A percentile compares a stretch with the other conserved stretches of the same genome.
These are phyloP conservation scores for Plicaturopsis crispa DNA, from an alignment of 768 basidiomycete species.

Conservation along the genomic window DNA sequence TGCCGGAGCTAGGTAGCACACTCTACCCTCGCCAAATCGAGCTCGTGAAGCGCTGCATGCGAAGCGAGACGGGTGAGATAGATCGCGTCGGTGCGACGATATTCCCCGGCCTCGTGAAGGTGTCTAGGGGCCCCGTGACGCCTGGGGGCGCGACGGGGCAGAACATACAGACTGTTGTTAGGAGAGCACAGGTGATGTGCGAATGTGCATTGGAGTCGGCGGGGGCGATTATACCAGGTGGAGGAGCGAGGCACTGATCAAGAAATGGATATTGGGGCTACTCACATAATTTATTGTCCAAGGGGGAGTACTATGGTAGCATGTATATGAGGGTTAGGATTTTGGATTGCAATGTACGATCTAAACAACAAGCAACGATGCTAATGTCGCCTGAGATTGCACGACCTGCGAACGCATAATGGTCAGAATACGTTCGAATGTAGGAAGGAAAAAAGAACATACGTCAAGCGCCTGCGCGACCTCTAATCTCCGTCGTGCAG, in stretches of 20 bases:
- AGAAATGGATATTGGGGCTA: too few relatives aligned
- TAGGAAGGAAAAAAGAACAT: conserved; percentile 9
- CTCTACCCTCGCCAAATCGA: conserved; percentile 79
- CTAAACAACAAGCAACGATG: conserved; percentile 71
- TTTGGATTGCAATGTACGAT: too few relatives aligned
- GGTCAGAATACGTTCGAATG: conserved; percentile 2
- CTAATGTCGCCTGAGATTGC: conserved; percentile 76
- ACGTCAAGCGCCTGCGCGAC: conserved; percentile 91
- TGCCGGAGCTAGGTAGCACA: conserved; percentile 71
- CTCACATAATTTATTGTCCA: background rate
- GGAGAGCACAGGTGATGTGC: conserved; percentile 82
- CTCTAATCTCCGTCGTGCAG: conserved; percentile 80
- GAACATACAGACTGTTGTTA: conserved; percentile 61
- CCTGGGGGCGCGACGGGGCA: conserved; percentile 32
- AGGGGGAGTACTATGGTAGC: background rate
- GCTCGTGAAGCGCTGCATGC: conserved; percentile 74
- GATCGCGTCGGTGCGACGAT: conserved; percentile 80
- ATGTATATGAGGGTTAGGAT: too few relatives aligned
- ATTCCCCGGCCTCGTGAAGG: conserved; percentile 85
- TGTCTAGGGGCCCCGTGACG: conserved; percentile 35
- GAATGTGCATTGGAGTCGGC: conserved; percentile 58
- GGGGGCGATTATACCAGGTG: conserved; percentile 1
- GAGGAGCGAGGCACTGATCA: background rate
- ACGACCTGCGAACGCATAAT: conserved; percentile 46
- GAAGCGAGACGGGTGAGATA: conserved; percentile 62